phyloP scores from a whole-genome alignment of 2,329 filamentous ascomycete species.

The Ceratocystis huliohia region DNA sequence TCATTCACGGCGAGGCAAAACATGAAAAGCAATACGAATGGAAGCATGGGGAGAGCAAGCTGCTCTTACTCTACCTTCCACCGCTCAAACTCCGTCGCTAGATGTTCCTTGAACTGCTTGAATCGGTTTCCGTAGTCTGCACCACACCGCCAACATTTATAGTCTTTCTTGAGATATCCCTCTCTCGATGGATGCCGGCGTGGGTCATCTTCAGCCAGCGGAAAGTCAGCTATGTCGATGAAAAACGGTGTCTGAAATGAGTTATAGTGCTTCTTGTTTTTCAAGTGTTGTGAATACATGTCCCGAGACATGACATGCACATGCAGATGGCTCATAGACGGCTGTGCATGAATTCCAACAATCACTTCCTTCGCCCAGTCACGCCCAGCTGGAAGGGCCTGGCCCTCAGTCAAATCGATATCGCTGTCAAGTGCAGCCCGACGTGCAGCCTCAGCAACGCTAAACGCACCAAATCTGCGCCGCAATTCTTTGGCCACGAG shows the following conservation, averaged over 20 bases:
- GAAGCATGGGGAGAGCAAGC: not conserved
- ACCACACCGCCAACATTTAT: constrained; percentile 78
- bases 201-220: constrained; percentile 52
- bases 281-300: constrained; percentile 57
- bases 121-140: constrained; percentile 63
- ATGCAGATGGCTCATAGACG: constrained; percentile 86
- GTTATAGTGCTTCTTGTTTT: constrained; percentile 80
- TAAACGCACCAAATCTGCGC: constrained; percentile 51
- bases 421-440: constrained; percentile 54
- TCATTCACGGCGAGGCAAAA: no score
- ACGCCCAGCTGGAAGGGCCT: constrained; percentile 55
- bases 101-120: constrained; percentile 58
- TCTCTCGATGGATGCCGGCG: constrained; percentile 44
- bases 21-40: no score
- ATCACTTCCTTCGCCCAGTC: constrained; percentile 67
- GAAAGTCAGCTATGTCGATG: constrained; percentile 65
- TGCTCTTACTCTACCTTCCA: constrained; percentile 54
- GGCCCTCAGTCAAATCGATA: constrained; percentile 29
- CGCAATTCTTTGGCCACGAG: constrained; percentile 65
- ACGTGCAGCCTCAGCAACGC: constrained; percentile 48
- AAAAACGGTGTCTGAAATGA: constrained; percentile 82
- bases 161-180: constrained; percentile 49
- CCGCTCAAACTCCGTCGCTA: constrained; percentile 57
- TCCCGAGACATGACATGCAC: constrained; percentile 78
- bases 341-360: constrained; percentile 71